Evolutionary conservation across 2,329 filamentous ascomycete species (phyloP), one percentile per base, ranked within the genome.

Genomic region (Sporothrix brunneoviolacea): DNA sequence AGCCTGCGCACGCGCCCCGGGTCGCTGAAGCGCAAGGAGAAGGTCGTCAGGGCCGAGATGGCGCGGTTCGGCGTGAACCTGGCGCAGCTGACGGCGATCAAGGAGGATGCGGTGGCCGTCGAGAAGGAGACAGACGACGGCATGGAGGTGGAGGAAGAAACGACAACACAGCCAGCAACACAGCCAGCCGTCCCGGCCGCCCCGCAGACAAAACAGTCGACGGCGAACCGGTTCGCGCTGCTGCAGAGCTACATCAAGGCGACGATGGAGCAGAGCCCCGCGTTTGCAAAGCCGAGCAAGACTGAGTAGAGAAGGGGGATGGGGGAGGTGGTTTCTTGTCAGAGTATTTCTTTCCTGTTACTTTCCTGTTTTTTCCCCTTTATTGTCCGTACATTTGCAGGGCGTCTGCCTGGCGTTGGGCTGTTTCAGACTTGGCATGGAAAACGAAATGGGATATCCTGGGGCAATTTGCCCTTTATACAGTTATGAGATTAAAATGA

Each of bases 261-360:
- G 37, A 96, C 88, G 1, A 88, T 95, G 83, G 88, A 95, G 69
- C 86, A 88, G 67, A 91, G 91, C 59, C 81, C 85, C 13, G 87
- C 85, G 3, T 95, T 95, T 63, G 65, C 73, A 36, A 56, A 52
- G 38, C 35, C n/a, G n/a, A n/a, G n/a, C n/a, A n/a, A n/a, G n/a
- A n/a, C n/a, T n/a, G n/a, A 48, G 40, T n/a, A 16, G 24, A 42
- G 18, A 28, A 16, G 16, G 16, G 24, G 19, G 19, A 19, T n/a
- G 16, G 18, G 5, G 7, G 21, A 8, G 12, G 22, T 16, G 2
- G 10, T 9, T 35, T 36, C 7, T 37, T 38, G 13, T 30, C 8
- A 27, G 19, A 13, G 8, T 7, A 15, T 28, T 42, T 35, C 3
- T 21, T 21, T n/a, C n/a, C n/a, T n/a, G n/a, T n/a, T n/a, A n/a